phyloP scores from a whole-genome alignment of 2,329 filamentous ascomycete genomes.

The Cordyceps javanica region DNA sequence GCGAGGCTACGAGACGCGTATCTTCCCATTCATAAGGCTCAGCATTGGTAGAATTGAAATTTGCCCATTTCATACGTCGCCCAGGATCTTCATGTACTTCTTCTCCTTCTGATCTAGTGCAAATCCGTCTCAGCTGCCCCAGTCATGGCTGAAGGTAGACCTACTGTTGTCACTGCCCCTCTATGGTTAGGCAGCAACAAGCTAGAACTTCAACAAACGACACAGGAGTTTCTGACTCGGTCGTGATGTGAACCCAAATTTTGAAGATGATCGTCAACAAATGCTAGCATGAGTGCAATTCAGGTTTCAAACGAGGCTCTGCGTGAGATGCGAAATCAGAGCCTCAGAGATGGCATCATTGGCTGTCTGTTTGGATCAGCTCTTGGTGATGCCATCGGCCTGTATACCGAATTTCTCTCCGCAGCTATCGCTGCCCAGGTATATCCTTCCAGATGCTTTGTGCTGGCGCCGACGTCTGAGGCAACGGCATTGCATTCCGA shows the following conservation, averaged over 20 bases:
- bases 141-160: not conserved
- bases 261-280: not conserved
- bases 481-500: conserved; percentile 39
- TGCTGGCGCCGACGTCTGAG: conserved; percentile 27
- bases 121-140: not conserved
- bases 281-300: not conserved
- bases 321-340: not conserved
- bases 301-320: not conserved
- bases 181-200: not conserved
- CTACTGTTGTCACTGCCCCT: not conserved
- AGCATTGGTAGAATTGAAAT: not conserved
- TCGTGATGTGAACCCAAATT: not conserved
- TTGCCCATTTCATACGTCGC: not conserved
- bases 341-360: not conserved
- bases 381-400: conserved; percentile 46
- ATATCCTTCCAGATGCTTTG: conserved; percentile 35
- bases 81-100: not conserved
- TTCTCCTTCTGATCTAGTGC: not conserved
- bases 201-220: not conserved
- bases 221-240: not conserved
- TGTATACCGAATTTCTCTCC: conserved; percentile 48
- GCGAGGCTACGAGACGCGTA: not conserved
- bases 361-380: conserved; percentile 45
- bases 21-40: not conserved
- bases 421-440: conserved; percentile 24